Conservation (phyloP, 257 asterid species). For the Salvia miltiorrhiza region DNA sequence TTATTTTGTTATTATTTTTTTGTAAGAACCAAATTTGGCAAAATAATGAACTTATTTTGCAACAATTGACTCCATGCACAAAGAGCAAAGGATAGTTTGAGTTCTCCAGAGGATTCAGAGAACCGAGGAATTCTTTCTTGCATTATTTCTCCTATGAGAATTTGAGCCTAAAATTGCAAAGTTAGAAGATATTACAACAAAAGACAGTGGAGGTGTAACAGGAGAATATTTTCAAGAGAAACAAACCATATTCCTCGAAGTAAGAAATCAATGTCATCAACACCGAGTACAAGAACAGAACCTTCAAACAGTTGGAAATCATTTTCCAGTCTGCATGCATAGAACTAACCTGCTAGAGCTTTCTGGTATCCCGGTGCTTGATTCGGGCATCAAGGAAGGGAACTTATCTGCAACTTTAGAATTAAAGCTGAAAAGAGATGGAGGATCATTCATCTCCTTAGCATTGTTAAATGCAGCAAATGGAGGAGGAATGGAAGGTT, state of each 20-base stretch:
- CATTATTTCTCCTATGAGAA: neutral
- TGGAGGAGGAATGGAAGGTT: conserved; percentile 21
- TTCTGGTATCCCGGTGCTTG: conserved; percentile 27
- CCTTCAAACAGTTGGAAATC: neutral
- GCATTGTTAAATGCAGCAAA: conserved; percentile 24
- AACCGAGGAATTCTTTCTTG: neutral
- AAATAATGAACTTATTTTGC: neutral
- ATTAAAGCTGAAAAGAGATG: conserved; percentile 31
- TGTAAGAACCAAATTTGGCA: neutral
- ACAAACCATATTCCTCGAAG: neutral
- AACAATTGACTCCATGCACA: neutral
- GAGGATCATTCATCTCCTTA: conserved; percentile 27
- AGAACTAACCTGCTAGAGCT: conserved; percentile 35
- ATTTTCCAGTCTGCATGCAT: neutral
- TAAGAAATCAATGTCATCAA: neutral
- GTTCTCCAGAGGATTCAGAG: neutral
- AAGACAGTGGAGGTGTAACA: neutral
- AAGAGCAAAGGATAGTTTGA: neutral
- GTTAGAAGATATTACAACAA: neutral
- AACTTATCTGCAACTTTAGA: conserved; percentile 27
- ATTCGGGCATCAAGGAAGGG: conserved; percentile 22
- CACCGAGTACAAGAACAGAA: neutral
- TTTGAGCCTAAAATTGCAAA: neutral
- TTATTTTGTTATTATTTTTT: too few relatives aligned
- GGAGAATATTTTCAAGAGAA: neutral